Percentiles rank a stretch among this genome's conserved stretches.
These are phyloP conservation scores for Phytophthora ramorum DNA, from an alignment of 352 stramenopile genomes.

Conservation along the genomic window DNA sequence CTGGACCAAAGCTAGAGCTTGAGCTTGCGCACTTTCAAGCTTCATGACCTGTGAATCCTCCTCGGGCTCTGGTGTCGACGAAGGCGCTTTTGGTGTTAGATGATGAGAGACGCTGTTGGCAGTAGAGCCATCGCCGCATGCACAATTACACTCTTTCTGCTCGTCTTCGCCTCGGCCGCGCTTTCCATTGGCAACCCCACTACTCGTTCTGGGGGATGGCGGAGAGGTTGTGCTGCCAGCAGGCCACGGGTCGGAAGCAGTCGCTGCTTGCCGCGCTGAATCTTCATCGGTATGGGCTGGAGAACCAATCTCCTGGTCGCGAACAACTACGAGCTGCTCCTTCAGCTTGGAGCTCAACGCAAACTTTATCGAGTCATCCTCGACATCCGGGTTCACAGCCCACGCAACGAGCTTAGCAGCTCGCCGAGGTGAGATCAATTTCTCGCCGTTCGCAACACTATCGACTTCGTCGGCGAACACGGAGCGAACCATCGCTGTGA, in stretches of 20 bases:
- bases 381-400: slow-evolving; percentile 32
- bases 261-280: neutral
- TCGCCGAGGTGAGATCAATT: slow-evolving; percentile 28
- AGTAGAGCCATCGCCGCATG: neutral
- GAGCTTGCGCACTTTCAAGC: slow-evolving; percentile 23
- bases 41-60: slow-evolving; percentile 23
- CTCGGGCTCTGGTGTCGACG: slow-evolving; percentile 10
- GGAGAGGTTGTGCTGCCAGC: neutral
- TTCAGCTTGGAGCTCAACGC: slow-evolving; percentile 28
- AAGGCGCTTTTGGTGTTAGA: neutral
- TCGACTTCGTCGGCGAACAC: slow-evolving; percentile 29
- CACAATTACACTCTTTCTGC: slow-evolving; percentile 11
- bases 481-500: slow-evolving; percentile 35
- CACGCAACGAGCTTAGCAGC: slow-evolving; percentile 30
- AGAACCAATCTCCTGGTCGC: slow-evolving; percentile 24
- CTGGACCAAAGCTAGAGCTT: slow-evolving; percentile 24
- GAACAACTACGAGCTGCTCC: slow-evolving; percentile 24
- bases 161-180: neutral
- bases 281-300: slow-evolving; percentile 2
- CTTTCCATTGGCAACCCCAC: slow-evolving; percentile 2
- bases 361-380: slow-evolving; percentile 41
- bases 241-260: neutral
- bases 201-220: slow-evolving; percentile 1
- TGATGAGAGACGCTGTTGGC: slow-evolving; percentile 1
- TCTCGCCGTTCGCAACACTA: slow-evolving; percentile 9